These are phyloP conservation scores for Lactarius evosmus DNA, from an alignment of 768 basidiomycete genomes.

Conservation along the genomic window DNA sequence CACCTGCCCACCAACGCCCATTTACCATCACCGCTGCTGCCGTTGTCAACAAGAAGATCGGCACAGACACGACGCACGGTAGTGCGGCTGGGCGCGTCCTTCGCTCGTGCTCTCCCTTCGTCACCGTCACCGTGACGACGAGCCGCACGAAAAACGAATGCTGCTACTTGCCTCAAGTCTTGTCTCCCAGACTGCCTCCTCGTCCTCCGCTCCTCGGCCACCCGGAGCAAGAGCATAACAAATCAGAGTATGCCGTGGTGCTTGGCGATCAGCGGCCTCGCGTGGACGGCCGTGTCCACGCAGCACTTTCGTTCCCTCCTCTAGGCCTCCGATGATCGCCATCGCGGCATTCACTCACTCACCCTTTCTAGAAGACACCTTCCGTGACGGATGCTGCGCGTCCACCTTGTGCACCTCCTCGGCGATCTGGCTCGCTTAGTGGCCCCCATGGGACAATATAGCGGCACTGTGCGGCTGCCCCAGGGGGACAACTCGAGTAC, in stretches of 20 bases:
- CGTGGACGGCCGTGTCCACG: slow-evolving; percentile 48
- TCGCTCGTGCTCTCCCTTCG: neutral
- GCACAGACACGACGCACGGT: slow-evolving; percentile 34
- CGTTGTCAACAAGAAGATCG: no score
- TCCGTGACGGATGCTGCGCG: slow-evolving; percentile 44
- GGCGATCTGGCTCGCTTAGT: neutral
- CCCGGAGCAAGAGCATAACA: slow-evolving; percentile 35
- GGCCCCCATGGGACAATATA: neutral
- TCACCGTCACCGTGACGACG: neutral
- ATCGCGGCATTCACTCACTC: slow-evolving; percentile 53
- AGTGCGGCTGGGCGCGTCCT: slow-evolving; percentile 29
- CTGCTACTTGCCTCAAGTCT: neutral
- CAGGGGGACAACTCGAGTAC: neutral
- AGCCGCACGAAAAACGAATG: neutral
- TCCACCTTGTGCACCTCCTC: slow-evolving; percentile 22
- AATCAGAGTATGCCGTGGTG: slow-evolving; percentile 31
- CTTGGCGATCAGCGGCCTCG: slow-evolving; percentile 46
- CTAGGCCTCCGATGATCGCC: slow-evolving; percentile 44
- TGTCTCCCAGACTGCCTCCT: slow-evolving; percentile 28
- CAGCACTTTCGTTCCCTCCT: slow-evolving; percentile 36
- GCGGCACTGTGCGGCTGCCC: neutral
- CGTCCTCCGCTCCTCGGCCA: slow-evolving; percentile 32
- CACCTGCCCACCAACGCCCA: no score
- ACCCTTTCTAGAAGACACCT: slow-evolving; percentile 40
- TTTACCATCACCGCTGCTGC: no score